Conservation (phyloP, 225 moss, liverwort and hornwort genomes). For the Antitrichia curtipendula region DNA sequence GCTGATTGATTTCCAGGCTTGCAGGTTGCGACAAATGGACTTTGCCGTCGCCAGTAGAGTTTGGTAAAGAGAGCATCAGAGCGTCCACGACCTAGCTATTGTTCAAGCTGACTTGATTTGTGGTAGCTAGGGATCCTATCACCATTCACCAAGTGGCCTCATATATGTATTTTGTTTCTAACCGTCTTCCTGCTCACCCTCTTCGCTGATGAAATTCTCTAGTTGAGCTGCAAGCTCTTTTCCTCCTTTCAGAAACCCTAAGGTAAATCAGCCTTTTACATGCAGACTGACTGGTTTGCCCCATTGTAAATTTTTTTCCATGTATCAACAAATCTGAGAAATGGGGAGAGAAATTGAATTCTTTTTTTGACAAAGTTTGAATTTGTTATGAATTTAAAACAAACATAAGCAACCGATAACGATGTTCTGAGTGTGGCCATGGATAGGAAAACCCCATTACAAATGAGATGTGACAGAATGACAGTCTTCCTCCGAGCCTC, state of each 20-base stretch:
- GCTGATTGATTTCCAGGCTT: not conserved
- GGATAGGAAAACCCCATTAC: not conserved
- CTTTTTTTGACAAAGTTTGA: accelerated
- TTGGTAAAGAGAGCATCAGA: not conserved
- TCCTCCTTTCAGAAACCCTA: not conserved
- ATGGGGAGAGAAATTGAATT: not conserved
- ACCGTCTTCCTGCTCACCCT: too few relatives aligned
- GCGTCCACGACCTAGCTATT: too few relatives aligned
- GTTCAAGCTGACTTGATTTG: not conserved
- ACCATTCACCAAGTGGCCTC: not conserved
- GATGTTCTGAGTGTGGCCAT: not conserved
- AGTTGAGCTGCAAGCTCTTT: not conserved
- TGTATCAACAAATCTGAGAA: not conserved
- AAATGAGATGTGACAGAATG: not conserved
- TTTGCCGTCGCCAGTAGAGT: too few relatives aligned
- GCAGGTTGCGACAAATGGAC: too few relatives aligned
- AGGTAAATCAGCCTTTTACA: not conserved
- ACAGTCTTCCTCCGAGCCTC: too few relatives aligned
- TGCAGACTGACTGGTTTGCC: not conserved
- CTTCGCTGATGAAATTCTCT: not conserved
- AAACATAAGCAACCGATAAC: not conserved
- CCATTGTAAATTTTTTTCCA: too few relatives aligned
- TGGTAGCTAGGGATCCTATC: not conserved
- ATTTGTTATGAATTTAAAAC: not conserved
- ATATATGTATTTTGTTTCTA: too few relatives aligned